A percentile compares a stretch with the other conserved stretches of the same genome.
Conservation (phyloP, 495 filamentous ascomycete species). For the Trichoderma asperelloides region DNA sequence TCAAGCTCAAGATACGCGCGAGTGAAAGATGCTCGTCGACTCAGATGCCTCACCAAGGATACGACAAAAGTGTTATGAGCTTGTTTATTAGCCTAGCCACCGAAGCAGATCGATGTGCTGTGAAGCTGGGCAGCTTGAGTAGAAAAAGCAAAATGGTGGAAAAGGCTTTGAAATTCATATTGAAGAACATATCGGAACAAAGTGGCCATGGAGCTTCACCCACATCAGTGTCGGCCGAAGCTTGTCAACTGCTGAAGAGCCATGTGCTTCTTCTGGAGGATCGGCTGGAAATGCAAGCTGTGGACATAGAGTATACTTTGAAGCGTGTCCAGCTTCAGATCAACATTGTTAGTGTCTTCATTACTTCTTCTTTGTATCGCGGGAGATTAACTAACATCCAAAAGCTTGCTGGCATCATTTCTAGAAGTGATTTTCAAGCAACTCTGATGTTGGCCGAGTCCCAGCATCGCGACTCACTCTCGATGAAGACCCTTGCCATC, state of each 20-base stretch:
- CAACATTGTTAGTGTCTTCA: slow-evolving; percentile 10
- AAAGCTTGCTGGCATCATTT: not conserved
- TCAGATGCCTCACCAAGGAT: slow-evolving; percentile 16
- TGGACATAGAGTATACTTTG: slow-evolving; percentile 22
- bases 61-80: not conserved
- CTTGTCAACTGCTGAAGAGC: not conserved
- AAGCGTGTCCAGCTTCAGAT: slow-evolving; percentile 27
- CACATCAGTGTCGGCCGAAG: not conserved
- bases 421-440: slow-evolving; percentile 13
- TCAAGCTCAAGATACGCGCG: slow-evolving; percentile 20
- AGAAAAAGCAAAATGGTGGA: slow-evolving; percentile 21
- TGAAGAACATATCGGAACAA: slow-evolving; percentile 7
- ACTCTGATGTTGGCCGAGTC: slow-evolving; percentile 30
- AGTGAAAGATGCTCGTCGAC: slow-evolving; percentile 24
- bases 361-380: not conserved
- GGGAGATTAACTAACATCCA: not conserved
- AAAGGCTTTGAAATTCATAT: slow-evolving; percentile 19
- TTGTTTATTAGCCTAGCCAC: slow-evolving; percentile 14
- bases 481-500: slow-evolving; percentile 45
- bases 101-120: slow-evolving; percentile 21
- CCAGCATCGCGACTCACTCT: slow-evolving; percentile 35
- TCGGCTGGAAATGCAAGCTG: slow-evolving; percentile 19
- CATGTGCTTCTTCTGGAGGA: slow-evolving; percentile 13
- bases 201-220: not conserved
- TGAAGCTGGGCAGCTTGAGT: slow-evolving; percentile 23